Percentiles rank a stretch among this genome's conserved stretches.
Evolutionary conservation across 306 rosid genomes (phyloP).

Genomic region (Fragaria nilgerrensis): DNA sequence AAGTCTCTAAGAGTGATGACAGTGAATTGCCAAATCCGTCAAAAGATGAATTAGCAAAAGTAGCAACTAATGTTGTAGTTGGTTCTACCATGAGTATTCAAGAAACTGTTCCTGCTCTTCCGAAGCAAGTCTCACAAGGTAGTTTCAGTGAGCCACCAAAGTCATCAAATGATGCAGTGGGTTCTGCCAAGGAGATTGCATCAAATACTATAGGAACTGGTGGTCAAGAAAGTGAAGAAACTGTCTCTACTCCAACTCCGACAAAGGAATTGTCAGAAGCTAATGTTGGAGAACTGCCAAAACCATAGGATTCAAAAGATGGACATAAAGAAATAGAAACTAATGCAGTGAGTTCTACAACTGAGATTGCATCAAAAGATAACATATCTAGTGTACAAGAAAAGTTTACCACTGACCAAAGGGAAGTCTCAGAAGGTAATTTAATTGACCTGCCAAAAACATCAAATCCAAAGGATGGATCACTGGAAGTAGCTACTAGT

Average conservation of each 20-base stretch:
- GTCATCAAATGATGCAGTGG: slow-evolving; percentile 12
- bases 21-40: slow-evolving; percentile 31
- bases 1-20: slow-evolving; percentile 29
- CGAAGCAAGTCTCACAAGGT: background rate
- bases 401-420: background rate
- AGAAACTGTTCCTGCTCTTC: background rate
- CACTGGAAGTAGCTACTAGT: background rate
- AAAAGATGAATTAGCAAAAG: slow-evolving; percentile 19
- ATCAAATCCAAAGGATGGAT: background rate
- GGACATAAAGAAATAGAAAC: background rate
- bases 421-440: background rate
- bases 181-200: background rate
- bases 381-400: background rate
- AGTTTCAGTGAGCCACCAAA: background rate
- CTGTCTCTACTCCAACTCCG: slow-evolving; percentile 8
- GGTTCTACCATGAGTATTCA: slow-evolving; percentile 9
- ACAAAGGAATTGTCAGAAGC: background rate
- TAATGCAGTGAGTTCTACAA: background rate
- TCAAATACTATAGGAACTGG: slow-evolving; percentile 16
- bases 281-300: background rate
- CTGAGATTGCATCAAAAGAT: background rate
- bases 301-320: background rate
- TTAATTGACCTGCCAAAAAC: background rate
- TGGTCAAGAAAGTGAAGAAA: slow-evolving; percentile 9
- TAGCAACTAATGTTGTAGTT: slow-evolving; percentile 26